Evolutionary conservation across 75 land plant genomes (phyloP).

Genomic region (Picea glauca): DNA sequence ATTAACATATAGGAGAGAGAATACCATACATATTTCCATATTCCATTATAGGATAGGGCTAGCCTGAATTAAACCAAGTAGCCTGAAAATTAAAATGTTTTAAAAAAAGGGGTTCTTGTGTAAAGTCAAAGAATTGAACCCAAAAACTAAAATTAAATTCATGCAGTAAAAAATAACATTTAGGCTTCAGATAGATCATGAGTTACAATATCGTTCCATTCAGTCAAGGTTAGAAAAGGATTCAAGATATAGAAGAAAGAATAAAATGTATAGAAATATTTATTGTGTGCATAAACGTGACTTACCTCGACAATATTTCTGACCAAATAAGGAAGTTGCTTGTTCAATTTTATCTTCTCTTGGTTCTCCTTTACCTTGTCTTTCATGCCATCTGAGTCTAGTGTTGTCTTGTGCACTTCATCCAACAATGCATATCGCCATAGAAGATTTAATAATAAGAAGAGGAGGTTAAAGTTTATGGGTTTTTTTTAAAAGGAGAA

Average conservation of each 20-base stretch:
- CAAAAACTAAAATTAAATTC: too few relatives aligned
- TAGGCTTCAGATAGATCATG: too few relatives aligned
- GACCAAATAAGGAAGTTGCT: slow-evolving; percentile 94
- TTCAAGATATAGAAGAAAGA: neutral
- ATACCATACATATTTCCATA: too few relatives aligned
- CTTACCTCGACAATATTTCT: slow-evolving; percentile 97
- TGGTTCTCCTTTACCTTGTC: slow-evolving; percentile 97
- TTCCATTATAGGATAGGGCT: too few relatives aligned
- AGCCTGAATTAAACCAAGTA: too few relatives aligned
- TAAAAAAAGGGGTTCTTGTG: too few relatives aligned
- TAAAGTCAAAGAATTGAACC: too few relatives aligned
- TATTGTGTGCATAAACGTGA: neutral
- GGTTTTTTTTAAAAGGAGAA: neutral
- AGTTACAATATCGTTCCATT: too few relatives aligned
- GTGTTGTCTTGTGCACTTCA: slow-evolving; percentile 69
- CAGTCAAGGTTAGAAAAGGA: neutral
- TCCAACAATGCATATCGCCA: slow-evolving; percentile 38
- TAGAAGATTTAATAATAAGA: neutral
- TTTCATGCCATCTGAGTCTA: slow-evolving; percentile 75
- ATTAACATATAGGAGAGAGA: too few relatives aligned
- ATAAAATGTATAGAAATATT: neutral
- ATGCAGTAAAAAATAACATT: too few relatives aligned
- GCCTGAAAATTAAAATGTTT: too few relatives aligned
- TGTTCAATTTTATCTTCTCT: slow-evolving; percentile 97
- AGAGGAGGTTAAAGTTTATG: too few relatives aligned